Percentiles rank a stretch among this genome's conserved stretches.
phyloP scores from a whole-genome alignment of 2,329 filamentous ascomycete genomes.

The Hymenoscyphus albidus region DNA sequence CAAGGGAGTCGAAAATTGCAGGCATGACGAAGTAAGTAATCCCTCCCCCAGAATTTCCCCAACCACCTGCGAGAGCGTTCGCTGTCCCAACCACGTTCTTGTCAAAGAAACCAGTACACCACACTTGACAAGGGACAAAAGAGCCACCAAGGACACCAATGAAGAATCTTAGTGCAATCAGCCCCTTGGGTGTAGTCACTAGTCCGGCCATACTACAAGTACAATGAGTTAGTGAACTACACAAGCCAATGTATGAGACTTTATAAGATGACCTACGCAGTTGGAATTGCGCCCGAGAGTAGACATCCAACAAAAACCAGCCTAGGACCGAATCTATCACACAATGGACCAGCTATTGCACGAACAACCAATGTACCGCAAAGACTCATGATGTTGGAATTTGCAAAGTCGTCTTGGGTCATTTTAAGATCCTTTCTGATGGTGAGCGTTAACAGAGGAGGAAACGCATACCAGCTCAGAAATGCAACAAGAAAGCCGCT shows the following conservation, averaged over 20 bases:
- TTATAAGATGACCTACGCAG: conserved; percentile 43
- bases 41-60: conserved; percentile 81
- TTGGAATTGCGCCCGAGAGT: conserved; percentile 70
- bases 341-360: conserved; percentile 72
- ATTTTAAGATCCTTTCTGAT: conserved; percentile 74
- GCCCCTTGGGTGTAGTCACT: conserved; percentile 59
- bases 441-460: conserved; percentile 62
- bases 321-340: conserved; percentile 76
- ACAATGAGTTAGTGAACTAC: too few relatives aligned
- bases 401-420: conserved; percentile 65
- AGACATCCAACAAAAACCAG: conserved; percentile 70
- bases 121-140: conserved; percentile 83
- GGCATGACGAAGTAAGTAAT: conserved; percentile 93
- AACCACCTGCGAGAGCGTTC: conserved; percentile 79
- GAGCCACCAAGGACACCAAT: conserved; percentile 71
- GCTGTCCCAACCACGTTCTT: conserved; percentile 85
- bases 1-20: conserved; percentile 74
- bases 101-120: conserved; percentile 87
- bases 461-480: conserved; percentile 88
- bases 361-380: conserved; percentile 69
- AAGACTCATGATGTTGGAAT: conserved; percentile 84
- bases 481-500: conserved; percentile 80
- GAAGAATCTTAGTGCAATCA: conserved; percentile 71
- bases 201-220: conserved; percentile 60
- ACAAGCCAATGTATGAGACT: too few relatives aligned